Base-by-base conservation (phyloP, 1,139 yeast genomes). In the Geotrichum reessii region DNA sequence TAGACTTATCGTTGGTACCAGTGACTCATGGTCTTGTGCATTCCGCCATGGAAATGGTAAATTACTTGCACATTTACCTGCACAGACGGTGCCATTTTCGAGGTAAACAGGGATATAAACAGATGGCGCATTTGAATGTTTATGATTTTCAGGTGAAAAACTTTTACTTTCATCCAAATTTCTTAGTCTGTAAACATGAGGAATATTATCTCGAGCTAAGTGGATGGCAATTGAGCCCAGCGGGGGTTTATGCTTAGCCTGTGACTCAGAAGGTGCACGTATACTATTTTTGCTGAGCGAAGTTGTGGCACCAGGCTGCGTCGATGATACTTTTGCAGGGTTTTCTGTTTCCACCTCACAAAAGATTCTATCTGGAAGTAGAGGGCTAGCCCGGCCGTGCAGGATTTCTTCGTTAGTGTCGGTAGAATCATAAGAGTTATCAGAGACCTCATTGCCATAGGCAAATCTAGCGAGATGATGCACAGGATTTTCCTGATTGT, bases 391-490 rank as follows among this genome's bases (percentile, higher is more conserved):
- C 3, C 47, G 47, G 19, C 14, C 17, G 47, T 28, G 51, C 21
- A n/a, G 31, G 24, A 33, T 47, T 24, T 17, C n/a, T 6, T 51
- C 40, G 27, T 6, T 47, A 44, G 5, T 21, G 21, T 14, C 17
- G 17, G 3, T 48, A n/a, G 48, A 46, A 25, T 56, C 58, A 19
- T 52, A 52, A 11, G 58, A 56, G 19, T 28, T 51, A 21, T 56
- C 53, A 17, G 40, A 49, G n/a, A 48, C 56, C 46, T 56, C 58
- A 25, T 48, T 56, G 17, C 50, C 56, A 24, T 56, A 56, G 22
- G 53, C 44, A 17, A 56, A 3, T 11, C 46, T 25, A 27, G 9
- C 17, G 7, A 19, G 40, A 14, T 27, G 37, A 33, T 11, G 47
- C 21, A 14, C 21, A 22, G 33, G 28, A 11, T 21, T 48, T 8